Evolutionary conservation across 192 early-diverging fungal species (phyloP), one percentile per base, ranked within the genome.

Genomic region (Podila minutissima): DNA sequence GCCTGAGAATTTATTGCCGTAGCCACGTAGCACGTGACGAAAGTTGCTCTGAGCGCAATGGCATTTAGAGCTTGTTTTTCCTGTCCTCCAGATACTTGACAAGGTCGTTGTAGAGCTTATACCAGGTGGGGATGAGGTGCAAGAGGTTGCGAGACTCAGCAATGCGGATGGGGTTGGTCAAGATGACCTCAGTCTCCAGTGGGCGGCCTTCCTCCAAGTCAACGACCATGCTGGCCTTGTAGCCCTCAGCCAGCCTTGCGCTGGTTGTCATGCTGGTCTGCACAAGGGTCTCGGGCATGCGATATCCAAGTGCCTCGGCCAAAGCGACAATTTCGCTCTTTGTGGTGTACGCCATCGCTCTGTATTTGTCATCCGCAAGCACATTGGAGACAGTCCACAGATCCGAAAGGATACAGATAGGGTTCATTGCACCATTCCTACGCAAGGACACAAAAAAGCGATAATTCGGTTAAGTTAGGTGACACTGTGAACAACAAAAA

Each of bases 401-500:
- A 60, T 86, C 83, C 9, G 91, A 86, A 1, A 90, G 71, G 5
- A 92, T 88, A n/a, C 90, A 89, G 13, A 92, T 84, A 0, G 91
- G 87, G 49, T 91, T 91, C 77, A 94, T 91, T 9, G 90, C 86
- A 13, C 87, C 91, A 67, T 93, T 94, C 93, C 87, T 88, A 65
- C 1, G 1, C 1, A 11, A 17, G 0, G 15, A 17, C 61, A 31
- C 55, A 62, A 17, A 65, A 29, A 6, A 7, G 48, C 19, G 13
- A 32, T 46, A 66, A 17, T 46, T 46, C 12, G 41, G 41, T 46
- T 15, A 15, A 46, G 41, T 17, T 46, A 17, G 41, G 41, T 46
- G 41, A 46, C 41, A 46, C 41, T 29, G 29, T 29, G 29, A 29
- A 29, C 29, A 29, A 29, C 13, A 32, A 22, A 4, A 5, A 61